phyloP scores from a whole-genome alignment of 768 basidiomycete species.

The Boletus edulis region DNA sequence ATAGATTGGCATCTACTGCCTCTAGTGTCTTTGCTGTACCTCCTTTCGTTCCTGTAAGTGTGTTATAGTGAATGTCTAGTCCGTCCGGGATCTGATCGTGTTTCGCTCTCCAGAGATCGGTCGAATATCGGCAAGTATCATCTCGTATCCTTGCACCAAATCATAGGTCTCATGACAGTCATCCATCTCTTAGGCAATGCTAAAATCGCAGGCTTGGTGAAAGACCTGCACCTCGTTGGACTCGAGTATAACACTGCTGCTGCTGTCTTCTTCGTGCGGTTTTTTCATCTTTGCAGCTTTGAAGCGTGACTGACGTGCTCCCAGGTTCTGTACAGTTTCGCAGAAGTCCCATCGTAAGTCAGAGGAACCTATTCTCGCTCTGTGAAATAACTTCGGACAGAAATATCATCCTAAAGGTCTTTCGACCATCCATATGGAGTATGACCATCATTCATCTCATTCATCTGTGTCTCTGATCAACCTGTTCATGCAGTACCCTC shows the following conservation, averaged over 20 bases:
- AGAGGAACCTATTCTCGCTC: neutral
- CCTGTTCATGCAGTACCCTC: constrained; percentile 33
- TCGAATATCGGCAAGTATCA: constrained; percentile 40
- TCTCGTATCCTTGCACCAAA: neutral
- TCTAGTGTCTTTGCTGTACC: constrained; percentile 42
- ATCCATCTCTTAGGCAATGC: constrained; percentile 34
- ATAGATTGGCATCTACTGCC: constrained; percentile 45
- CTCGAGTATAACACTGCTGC: constrained; percentile 37
- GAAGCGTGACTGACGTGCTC: neutral
- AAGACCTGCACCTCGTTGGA: constrained; percentile 34
- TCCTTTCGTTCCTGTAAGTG: constrained; percentile 47
- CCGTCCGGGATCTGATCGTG: neutral
- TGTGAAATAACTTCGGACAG: constrained; percentile 19
- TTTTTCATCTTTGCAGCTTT: neutral
- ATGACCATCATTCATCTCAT: neutral
- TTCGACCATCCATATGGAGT: constrained; percentile 38
- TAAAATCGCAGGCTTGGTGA: constrained; percentile 43
- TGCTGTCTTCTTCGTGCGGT: constrained; percentile 37
- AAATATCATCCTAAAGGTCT: constrained; percentile 37
- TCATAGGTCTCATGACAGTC: neutral
- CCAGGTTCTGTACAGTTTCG: constrained; percentile 37
- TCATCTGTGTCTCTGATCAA: constrained; percentile 6
- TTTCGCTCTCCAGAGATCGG: constrained; percentile 34
- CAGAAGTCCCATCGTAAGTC: constrained; percentile 39
- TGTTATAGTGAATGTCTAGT: neutral